Percentiles rank a stretch among this genome's conserved stretches.
phyloP scores from a whole-genome alignment of 1,284 basidiomycete species.

The Puccinia brachypodii region DNA sequence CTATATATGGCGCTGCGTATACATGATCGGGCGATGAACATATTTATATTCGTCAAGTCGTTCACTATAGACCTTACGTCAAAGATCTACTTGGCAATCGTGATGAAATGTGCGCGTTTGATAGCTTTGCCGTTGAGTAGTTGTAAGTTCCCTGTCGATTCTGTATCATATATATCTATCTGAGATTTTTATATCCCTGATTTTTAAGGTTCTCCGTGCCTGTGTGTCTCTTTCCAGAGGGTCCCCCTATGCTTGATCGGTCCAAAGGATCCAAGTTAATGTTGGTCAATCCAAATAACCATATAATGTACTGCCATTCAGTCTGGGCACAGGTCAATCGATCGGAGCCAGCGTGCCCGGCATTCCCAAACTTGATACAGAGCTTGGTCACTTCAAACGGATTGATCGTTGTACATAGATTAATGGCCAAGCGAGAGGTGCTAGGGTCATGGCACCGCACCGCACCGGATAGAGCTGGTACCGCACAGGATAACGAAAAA shows the following conservation, averaged over 20 bases:
- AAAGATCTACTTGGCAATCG: background rate
- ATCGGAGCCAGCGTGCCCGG: background rate
- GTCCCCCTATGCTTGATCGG: background rate
- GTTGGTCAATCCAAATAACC: background rate
- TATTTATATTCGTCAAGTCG: background rate
- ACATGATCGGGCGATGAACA: background rate
- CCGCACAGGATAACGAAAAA: conserved; percentile 6
- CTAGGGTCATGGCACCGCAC: background rate
- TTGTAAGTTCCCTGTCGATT: background rate
- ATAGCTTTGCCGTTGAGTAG: background rate
- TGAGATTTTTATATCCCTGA: background rate
- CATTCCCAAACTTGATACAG: background rate
- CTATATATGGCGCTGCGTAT: background rate
- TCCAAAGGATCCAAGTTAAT: background rate
- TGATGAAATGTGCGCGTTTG: background rate
- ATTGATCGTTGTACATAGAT: background rate
- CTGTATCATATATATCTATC: background rate
- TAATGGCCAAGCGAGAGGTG: too few species aligned
- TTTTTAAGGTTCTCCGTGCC: background rate
- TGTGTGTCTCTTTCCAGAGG: background rate
- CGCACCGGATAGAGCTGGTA: background rate
- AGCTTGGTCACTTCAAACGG: background rate
- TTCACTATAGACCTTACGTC: background rate
- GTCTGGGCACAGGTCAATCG: conserved; percentile 7
- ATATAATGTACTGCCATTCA: background rate